These are phyloP conservation scores for Globisporangium viniferum DNA, from an alignment of 352 stramenopile species.

Conservation along the genomic window DNA sequence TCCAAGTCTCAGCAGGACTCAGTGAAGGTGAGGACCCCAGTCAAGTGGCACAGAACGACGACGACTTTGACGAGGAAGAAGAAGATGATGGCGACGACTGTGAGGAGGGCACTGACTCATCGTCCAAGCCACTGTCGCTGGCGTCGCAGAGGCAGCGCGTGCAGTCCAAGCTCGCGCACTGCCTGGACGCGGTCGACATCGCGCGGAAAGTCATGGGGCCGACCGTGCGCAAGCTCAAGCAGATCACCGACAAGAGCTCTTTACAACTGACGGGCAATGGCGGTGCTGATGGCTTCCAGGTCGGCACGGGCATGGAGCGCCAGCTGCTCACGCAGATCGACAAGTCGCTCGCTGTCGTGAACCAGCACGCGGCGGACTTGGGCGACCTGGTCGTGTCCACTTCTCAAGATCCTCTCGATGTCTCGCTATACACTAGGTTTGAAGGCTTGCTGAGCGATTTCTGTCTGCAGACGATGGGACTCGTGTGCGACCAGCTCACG, in stretches of 20 bases:
- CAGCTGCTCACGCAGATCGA: constrained; percentile 33
- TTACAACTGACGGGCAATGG: too few relatives aligned
- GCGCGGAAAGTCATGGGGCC: constrained; percentile 37
- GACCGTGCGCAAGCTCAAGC: constrained; percentile 23
- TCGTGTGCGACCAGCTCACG: constrained; percentile 53
- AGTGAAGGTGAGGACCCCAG: neutral
- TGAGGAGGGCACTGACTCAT: neutral
- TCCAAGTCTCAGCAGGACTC: neutral
- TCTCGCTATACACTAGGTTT: constrained; percentile 26
- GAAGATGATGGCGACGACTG: constrained; percentile 1
- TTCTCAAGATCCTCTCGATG: neutral
- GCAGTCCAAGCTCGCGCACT: constrained; percentile 25
- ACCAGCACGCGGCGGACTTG: constrained; percentile 20
- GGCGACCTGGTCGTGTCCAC: constrained; percentile 1
- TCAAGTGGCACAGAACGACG: neutral
- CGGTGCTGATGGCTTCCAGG: neutral
- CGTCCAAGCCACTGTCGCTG: neutral
- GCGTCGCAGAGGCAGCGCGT: constrained; percentile 8
- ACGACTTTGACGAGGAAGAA: constrained; percentile 6
- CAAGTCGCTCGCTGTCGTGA: constrained; percentile 25
- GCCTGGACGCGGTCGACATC: constrained; percentile 46
- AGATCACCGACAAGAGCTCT: neutral
- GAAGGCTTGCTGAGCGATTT: constrained; percentile 54
- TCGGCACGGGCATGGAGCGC: constrained; percentile 30
- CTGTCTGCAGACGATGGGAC: constrained; percentile 47